A percentile compares a stretch with the other conserved stretches of the same genome.
Evolutionary conservation across 768 basidiomycete species (phyloP).

Genomic region (Sporobolomyces phaffii): DNA sequence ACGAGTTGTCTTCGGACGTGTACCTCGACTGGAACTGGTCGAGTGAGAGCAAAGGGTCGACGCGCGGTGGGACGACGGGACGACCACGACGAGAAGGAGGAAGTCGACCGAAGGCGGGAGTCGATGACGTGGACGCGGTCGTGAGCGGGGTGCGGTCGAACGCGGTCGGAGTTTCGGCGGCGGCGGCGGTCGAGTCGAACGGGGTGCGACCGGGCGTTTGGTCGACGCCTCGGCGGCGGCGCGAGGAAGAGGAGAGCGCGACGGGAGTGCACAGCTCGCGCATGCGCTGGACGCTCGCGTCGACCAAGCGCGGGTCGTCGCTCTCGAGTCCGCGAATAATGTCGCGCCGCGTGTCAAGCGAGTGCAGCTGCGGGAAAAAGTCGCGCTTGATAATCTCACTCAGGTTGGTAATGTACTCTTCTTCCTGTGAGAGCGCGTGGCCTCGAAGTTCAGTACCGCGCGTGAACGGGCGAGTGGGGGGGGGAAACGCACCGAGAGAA

Average conservation of each 20-base stretch:
- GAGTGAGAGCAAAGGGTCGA: conserved; percentile 64
- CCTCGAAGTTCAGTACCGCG: neutral
- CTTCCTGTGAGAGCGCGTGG: conserved; percentile 54
- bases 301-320: conserved; percentile 52
- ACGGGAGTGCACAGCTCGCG: conserved; percentile 39
- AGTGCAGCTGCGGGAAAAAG: conserved; percentile 91
- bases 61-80: too few species aligned
- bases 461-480: conserved; percentile 47
- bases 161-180: conserved; percentile 48
- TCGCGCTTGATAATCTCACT: conserved; percentile 91
- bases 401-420: conserved; percentile 84
- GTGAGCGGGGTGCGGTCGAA: conserved; percentile 61
- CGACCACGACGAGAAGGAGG: neutral
- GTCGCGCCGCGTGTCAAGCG: conserved; percentile 78
- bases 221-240: neutral
- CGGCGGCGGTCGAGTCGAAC: conserved; percentile 48
- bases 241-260: neutral
- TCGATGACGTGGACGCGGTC: too few species aligned
- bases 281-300: conserved; percentile 36
- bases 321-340: conserved; percentile 73
- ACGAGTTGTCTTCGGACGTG: conserved; percentile 96
- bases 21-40: conserved; percentile 84
- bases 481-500: conserved; percentile 23
- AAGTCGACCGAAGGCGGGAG: too few species aligned
- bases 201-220: conserved; percentile 61